These are phyloP conservation scores for Exserohilum turcica DNA, from an alignment of 2,329 filamentous ascomycete genomes.

Conservation along the genomic window DNA sequence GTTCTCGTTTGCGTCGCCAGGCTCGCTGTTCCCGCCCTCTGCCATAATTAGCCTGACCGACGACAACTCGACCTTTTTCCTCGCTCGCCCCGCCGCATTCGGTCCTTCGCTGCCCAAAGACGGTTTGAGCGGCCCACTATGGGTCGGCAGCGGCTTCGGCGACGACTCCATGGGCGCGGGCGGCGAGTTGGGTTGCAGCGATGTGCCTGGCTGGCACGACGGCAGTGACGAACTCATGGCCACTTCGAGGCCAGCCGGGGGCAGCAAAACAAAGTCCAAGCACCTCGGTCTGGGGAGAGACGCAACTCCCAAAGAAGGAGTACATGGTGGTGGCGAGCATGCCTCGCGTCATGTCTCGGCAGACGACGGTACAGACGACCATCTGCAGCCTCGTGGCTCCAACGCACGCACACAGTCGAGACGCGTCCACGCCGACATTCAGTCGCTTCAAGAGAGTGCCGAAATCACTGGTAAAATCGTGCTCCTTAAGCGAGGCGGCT, in stretches of 20 bases:
- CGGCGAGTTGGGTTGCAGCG: conserved; percentile 92
- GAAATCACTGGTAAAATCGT: conserved; percentile 95
- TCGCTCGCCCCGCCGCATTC: conserved; percentile 91
- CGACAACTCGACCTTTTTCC: conserved; percentile 97
- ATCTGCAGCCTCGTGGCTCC: conserved; percentile 62
- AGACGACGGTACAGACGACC: conserved; percentile 83
- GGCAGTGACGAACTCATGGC: conserved; percentile 32
- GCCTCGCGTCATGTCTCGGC: conserved; percentile 26
- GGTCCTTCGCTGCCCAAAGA: conserved; percentile 75
- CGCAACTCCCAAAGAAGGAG: conserved; percentile 5
- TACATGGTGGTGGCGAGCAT: neutral
- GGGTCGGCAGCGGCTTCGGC: conserved; percentile 90
- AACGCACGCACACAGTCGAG: conserved; percentile 29
- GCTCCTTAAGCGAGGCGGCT: conserved; percentile 87
- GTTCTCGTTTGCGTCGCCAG: conserved; percentile 63
- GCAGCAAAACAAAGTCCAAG: neutral
- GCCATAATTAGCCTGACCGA: conserved; percentile 95
- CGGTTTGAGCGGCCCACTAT: conserved; percentile 86
- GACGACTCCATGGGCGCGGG: conserved; percentile 72
- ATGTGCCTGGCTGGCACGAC: conserved; percentile 86
- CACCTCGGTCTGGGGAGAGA: neutral
- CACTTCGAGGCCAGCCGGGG: conserved; percentile 8
- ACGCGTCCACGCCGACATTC: conserved; percentile 77
- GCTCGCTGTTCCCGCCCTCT: conserved; percentile 91
- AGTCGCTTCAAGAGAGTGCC: conserved; percentile 86